A percentile compares a stretch with the other conserved stretches of the same genome.
These are phyloP conservation scores for Diaporthe vaccinii DNA, from an alignment of 2,329 filamentous ascomycete species.

Conservation along the genomic window DNA sequence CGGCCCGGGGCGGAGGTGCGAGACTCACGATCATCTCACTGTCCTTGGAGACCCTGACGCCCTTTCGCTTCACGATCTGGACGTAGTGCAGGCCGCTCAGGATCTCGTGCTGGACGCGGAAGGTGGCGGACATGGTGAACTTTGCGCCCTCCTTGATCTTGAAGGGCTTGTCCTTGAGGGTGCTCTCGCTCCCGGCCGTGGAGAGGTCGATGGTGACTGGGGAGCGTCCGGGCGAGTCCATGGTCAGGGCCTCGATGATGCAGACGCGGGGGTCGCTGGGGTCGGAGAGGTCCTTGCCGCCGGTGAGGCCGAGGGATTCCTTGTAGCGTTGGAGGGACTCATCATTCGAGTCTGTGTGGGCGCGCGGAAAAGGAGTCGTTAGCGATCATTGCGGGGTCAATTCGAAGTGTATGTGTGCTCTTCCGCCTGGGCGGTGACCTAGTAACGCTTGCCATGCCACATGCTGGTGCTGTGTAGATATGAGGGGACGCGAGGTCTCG, in stretches of 20 bases:
- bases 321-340: slow-evolving; percentile 98
- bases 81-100: slow-evolving; percentile 96
- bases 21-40: slow-evolving; percentile 94
- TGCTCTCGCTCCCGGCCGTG: slow-evolving; percentile 77
- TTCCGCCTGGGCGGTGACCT: not conserved
- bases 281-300: slow-evolving; percentile 79
- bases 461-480: not conserved
- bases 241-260: slow-evolving; percentile 91
- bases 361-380: not conserved
- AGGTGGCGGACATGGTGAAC: slow-evolving; percentile 94
- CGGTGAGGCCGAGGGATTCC: slow-evolving; percentile 89
- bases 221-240: slow-evolving; percentile 84
- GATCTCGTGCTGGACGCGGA: slow-evolving; percentile 97
- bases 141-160: slow-evolving; percentile 95
- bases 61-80: slow-evolving; percentile 92
- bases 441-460: not conserved
- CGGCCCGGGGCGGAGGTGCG: not conserved
- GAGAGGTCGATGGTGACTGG: slow-evolving; percentile 93
- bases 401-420: not conserved
- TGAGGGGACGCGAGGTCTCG: not conserved
- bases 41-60: slow-evolving; percentile 89
- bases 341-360: slow-evolving; percentile 73
- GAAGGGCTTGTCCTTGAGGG: slow-evolving; percentile 92
- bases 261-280: slow-evolving; percentile 88
- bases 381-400: slow-evolving; percentile 20